A percentile compares a stretch with the other conserved stretches of the same genome.
phyloP scores from a whole-genome alignment of 2,329 filamentous ascomycete species.

The Monosporascus sp. region DNA sequence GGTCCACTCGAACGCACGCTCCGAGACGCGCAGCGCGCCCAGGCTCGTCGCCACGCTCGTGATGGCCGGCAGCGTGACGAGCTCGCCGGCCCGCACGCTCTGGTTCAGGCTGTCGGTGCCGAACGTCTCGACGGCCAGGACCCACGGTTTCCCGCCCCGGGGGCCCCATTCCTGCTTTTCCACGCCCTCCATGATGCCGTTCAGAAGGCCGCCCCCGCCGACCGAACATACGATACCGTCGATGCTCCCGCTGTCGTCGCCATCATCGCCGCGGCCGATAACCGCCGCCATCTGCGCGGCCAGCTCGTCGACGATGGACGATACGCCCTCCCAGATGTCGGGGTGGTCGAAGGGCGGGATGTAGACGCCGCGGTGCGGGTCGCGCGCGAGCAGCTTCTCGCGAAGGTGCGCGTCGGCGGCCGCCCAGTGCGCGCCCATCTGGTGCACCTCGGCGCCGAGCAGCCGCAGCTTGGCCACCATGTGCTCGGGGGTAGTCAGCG shows the following conservation, averaged over 20 bases:
- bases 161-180: slow-evolving; percentile 35
- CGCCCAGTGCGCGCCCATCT: slow-evolving; percentile 61
- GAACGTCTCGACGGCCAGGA: slow-evolving; percentile 70
- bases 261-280: slow-evolving; percentile 9
- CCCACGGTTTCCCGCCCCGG: slow-evolving; percentile 29
- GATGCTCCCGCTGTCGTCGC: slow-evolving; percentile 30
- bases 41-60: slow-evolving; percentile 71
- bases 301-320: slow-evolving; percentile 51
- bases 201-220: slow-evolving; percentile 75
- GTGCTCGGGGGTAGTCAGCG: slow-evolving; percentile 55
- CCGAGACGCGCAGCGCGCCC: slow-evolving; percentile 66
- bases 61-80: slow-evolving; percentile 63
- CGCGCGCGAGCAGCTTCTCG: slow-evolving; percentile 48
- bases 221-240: slow-evolving; percentile 73
- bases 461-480: slow-evolving; percentile 68
- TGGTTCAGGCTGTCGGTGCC: slow-evolving; percentile 66
- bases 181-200: slow-evolving; percentile 68
- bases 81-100: slow-evolving; percentile 49
- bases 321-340: slow-evolving; percentile 61
- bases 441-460: slow-evolving; percentile 64
- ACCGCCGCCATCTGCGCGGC: slow-evolving; percentile 30
- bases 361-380: slow-evolving; percentile 50
- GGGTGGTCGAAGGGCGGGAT: slow-evolving; percentile 66
- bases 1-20: slow-evolving; percentile 61
- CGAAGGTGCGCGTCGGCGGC: slow-evolving; percentile 65